Evolutionary conservation across 108 stramenopile species (phyloP).

Genomic region (Nitzschia inconspicua): DNA sequence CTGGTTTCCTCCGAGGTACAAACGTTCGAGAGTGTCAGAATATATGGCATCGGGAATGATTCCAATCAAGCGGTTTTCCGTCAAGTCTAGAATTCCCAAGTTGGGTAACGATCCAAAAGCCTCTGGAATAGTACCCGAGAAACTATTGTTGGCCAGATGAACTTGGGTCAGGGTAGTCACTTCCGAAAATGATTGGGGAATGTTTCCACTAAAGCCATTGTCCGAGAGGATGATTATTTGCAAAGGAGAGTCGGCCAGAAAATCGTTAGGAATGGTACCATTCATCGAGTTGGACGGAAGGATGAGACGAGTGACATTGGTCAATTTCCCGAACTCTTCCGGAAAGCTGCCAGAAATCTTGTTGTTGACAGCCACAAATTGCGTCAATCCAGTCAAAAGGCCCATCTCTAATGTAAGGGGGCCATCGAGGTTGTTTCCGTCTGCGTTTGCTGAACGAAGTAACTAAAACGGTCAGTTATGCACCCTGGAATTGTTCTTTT

Average conservation of each 20-base stretch:
- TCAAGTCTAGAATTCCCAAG: conserved; percentile 16
- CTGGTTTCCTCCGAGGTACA: conserved; percentile 11
- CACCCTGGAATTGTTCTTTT: neutral
- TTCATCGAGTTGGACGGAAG: conserved; percentile 15
- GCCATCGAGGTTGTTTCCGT: conserved; percentile 12
- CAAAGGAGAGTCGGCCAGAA: conserved; percentile 13
- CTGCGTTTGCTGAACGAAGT: conserved; percentile 2
- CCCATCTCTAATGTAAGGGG: conserved; percentile 6
- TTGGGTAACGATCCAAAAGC: conserved; percentile 5
- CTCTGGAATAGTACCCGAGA: conserved; percentile 27
- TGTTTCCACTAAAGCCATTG: conserved; percentile 42
- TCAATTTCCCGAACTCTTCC: conserved; percentile 23
- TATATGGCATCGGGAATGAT: conserved; percentile 19
- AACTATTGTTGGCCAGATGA: conserved; percentile 8
- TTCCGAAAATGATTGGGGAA: conserved; percentile 10
- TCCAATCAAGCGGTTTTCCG: conserved; percentile 23
- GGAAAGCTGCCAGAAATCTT: conserved; percentile 41
- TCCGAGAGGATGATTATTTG: conserved; percentile 62
- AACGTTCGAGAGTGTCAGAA: conserved; percentile 14
- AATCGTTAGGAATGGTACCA: conserved; percentile 18
- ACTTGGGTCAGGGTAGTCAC: conserved; percentile 18
- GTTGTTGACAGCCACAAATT: conserved; percentile 25
- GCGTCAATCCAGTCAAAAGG: conserved; percentile 14
- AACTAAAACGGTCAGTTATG: neutral
- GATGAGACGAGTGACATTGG: conserved; percentile 6